Percentiles rank a stretch among this genome's conserved stretches.
These are phyloP conservation scores for Helianthus tuberosus DNA, from an alignment of 129 eudicot species.

Conservation along the genomic window DNA sequence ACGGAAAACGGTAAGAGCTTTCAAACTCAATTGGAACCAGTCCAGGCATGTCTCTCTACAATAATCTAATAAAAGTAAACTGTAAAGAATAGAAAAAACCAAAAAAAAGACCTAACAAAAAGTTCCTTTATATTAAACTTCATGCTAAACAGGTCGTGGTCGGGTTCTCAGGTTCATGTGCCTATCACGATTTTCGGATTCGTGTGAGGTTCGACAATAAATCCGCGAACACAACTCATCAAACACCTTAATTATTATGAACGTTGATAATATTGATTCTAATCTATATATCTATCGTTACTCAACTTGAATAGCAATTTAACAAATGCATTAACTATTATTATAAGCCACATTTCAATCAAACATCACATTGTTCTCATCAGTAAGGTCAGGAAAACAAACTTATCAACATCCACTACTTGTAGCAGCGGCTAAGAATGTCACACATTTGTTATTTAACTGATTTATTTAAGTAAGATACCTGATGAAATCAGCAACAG, in stretches of 20 bases:
- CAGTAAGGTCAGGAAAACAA: not conserved
- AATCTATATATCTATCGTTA: not conserved
- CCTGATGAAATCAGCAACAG: slow-evolving; percentile 80
- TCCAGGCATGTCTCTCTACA: too few species aligned
- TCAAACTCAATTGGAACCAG: too few species aligned
- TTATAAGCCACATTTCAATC: not conserved
- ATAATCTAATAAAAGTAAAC: too few species aligned
- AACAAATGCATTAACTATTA: not conserved
- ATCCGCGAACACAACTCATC: too few species aligned
- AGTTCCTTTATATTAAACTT: too few species aligned
- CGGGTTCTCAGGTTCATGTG: not conserved
- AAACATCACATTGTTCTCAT: not conserved
- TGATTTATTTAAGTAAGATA: slow-evolving; percentile 54
- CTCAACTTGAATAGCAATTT: not conserved
- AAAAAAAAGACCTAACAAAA: too few species aligned
- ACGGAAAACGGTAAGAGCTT: too few species aligned
- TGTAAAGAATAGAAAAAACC: too few species aligned
- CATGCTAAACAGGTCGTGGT: too few species aligned
- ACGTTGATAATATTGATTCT: not conserved
- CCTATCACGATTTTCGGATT: not conserved
- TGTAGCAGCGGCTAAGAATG: not conserved
- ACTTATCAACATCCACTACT: not conserved
- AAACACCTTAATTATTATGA: too few species aligned
- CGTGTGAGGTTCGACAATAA: not conserved
- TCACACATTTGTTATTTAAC: not conserved